A percentile compares a stretch with the other conserved stretches of the same genome.
Conservation (phyloP, 2,329 filamentous ascomycete species). For the Trichophaea hybrida region DNA sequence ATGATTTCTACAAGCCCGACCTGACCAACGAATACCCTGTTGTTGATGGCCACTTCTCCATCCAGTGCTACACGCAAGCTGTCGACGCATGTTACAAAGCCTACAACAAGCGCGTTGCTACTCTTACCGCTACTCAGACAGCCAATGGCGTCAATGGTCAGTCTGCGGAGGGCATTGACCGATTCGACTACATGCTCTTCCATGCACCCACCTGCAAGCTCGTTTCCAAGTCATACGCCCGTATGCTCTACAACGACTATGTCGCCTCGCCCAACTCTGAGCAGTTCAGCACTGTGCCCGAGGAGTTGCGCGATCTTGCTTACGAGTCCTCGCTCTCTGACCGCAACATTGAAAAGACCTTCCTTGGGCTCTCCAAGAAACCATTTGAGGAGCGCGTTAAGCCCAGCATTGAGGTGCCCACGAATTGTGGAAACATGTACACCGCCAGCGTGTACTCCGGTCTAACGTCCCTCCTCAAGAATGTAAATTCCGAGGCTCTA, state of each 20-base stretch:
- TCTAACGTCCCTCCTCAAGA: conserved; percentile 45
- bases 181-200: conserved; percentile 73
- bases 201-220: conserved; percentile 79
- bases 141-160: conserved; percentile 37
- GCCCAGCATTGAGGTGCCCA: conserved; percentile 60
- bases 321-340: conserved; percentile 67
- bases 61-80: conserved; percentile 68
- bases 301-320: conserved; percentile 62
- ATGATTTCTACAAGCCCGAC: conserved; percentile 86
- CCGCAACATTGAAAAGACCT: conserved; percentile 74
- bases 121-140: conserved; percentile 36
- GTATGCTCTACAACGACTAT: conserved; percentile 76
- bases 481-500: conserved; percentile 47
- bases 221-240: conserved; percentile 70
- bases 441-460: conserved; percentile 46
- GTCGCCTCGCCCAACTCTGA: conserved; percentile 52
- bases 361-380: conserved; percentile 74
- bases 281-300: conserved; percentile 58
- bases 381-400: conserved; percentile 63
- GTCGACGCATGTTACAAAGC: conserved; percentile 69
- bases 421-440: conserved; percentile 56
- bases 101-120: conserved; percentile 59
- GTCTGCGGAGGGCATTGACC: conserved; percentile 53
- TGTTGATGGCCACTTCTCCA: conserved; percentile 69
- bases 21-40: conserved; percentile 75